These are phyloP conservation scores for Mycena venus DNA, from an alignment of 768 basidiomycete genomes.

Conservation along the genomic window DNA sequence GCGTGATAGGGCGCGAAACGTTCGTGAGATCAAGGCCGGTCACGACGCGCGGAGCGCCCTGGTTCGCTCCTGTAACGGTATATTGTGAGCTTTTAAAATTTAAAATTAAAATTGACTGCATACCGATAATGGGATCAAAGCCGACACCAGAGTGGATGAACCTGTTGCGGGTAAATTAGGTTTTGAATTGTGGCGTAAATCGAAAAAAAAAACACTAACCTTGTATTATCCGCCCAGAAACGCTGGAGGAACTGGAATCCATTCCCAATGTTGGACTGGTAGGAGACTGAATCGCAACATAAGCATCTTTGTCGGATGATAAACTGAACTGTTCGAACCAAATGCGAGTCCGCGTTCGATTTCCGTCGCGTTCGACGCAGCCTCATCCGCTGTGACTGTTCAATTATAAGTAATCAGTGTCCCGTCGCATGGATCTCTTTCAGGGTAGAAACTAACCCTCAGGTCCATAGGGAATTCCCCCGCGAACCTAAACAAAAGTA, in stretches of 20 bases:
- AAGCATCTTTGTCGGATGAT: neutral
- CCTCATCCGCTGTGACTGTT: slow-evolving; percentile 17
- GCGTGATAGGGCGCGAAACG: neutral
- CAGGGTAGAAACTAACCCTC: slow-evolving; percentile 20
- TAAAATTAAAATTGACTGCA: neutral
- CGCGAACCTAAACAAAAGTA: too few relatives aligned
- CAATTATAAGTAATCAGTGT: neutral
- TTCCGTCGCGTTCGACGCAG: neutral
- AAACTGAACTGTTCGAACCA: slow-evolving; percentile 10
- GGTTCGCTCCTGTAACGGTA: neutral
- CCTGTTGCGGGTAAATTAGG: neutral
- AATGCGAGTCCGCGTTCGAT: slow-evolving; percentile 26
- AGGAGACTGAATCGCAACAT: neutral
- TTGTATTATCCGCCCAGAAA: slow-evolving; percentile 4
- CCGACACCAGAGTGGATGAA: neutral
- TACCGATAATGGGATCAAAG: slow-evolving; percentile 22
- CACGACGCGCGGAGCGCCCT: neutral
- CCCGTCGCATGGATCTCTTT: too few relatives aligned
- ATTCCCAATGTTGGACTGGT: neutral
- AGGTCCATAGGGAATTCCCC: slow-evolving; percentile 51
- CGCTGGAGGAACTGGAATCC: slow-evolving; percentile 22
- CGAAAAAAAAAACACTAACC: neutral
- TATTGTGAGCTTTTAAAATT: neutral
- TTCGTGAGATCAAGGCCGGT: slow-evolving; percentile 16
- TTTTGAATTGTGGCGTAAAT: too few relatives aligned